phyloP scores from a whole-genome alignment of 768 basidiomycete genomes.

The Clitopilus passeckerianus region DNA sequence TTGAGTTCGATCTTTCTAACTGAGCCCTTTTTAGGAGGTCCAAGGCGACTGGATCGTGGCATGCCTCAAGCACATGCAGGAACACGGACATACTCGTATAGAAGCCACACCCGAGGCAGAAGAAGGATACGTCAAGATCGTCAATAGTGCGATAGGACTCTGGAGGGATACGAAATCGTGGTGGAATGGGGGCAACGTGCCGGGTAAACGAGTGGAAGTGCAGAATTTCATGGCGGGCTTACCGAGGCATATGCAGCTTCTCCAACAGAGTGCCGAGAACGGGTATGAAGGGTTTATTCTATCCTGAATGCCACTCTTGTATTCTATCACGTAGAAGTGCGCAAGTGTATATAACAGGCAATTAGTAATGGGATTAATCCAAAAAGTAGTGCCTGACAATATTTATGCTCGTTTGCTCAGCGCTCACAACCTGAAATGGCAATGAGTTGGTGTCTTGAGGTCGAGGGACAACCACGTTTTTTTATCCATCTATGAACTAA shows the following conservation, averaged over 20 bases:
- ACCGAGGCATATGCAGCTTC: background rate
- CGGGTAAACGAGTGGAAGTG: constrained; percentile 15
- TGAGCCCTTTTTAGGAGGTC: constrained; percentile 11
- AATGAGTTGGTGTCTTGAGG: no score
- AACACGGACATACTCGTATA: constrained; percentile 8
- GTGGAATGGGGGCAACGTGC: constrained; percentile 21
- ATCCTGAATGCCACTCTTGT: no score
- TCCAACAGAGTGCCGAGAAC: constrained; percentile 4
- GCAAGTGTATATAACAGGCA: no score
- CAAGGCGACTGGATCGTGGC: constrained; percentile 20
- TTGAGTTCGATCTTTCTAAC: background rate
- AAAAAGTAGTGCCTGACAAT: no score
- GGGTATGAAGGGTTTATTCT: constrained; percentile 12
- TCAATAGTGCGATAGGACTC: constrained; percentile 8
- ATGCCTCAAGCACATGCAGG: constrained; percentile 11
- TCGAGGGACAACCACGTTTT: no score
- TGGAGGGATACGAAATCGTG: constrained; percentile 18
- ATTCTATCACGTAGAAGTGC: no score
- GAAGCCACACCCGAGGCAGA: constrained; percentile 9
- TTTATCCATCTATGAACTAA: no score
- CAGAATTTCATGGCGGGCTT: constrained; percentile 18
- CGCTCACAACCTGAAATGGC: background rate
- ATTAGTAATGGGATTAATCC: no score
- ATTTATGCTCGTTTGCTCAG: no score
- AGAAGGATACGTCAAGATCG: constrained; percentile 6